These are phyloP conservation scores for Aspergillus haitiensis DNA, from an alignment of 495 filamentous ascomycete genomes.

Conservation along the genomic window DNA sequence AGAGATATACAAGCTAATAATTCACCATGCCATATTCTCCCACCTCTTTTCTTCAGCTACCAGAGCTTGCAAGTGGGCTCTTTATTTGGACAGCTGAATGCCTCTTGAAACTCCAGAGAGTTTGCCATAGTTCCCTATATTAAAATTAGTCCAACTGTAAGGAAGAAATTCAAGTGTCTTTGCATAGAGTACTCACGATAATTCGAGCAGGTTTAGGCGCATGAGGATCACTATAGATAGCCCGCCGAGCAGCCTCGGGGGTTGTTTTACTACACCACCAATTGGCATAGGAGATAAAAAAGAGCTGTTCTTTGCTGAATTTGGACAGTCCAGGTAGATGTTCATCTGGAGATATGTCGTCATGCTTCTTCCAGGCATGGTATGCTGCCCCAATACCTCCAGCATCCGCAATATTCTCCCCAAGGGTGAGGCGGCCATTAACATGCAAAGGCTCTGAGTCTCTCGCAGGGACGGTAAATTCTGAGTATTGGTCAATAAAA, in stretches of 20 bases:
- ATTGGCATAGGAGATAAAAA: slow-evolving; percentile 66
- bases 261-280: slow-evolving; percentile 69
- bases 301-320: slow-evolving; percentile 71
- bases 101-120: slow-evolving; percentile 65
- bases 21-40: not conserved
- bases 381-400: slow-evolving; percentile 67
- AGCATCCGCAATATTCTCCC: slow-evolving; percentile 77
- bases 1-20: not conserved
- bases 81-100: slow-evolving; percentile 62
- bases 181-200: slow-evolving; percentile 40
- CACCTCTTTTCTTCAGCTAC: slow-evolving; percentile 35
- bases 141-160: slow-evolving; percentile 18
- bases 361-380: slow-evolving; percentile 64
- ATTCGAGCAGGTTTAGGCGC: slow-evolving; percentile 62
- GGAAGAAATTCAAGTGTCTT: not conserved
- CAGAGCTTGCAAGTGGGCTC: slow-evolving; percentile 71
- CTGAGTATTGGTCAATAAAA: slow-evolving; percentile 68
- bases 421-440: slow-evolving; percentile 66
- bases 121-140: slow-evolving; percentile 62
- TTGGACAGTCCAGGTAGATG: slow-evolving; percentile 62
- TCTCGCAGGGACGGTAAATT: slow-evolving; percentile 58
- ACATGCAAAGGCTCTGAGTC: slow-evolving; percentile 61
- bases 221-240: slow-evolving; percentile 64
- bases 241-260: slow-evolving; percentile 53
- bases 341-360: slow-evolving; percentile 52